Base-by-base conservation (phyloP, 768 basidiomycete species). In the Termitomyces sp. region DNA sequence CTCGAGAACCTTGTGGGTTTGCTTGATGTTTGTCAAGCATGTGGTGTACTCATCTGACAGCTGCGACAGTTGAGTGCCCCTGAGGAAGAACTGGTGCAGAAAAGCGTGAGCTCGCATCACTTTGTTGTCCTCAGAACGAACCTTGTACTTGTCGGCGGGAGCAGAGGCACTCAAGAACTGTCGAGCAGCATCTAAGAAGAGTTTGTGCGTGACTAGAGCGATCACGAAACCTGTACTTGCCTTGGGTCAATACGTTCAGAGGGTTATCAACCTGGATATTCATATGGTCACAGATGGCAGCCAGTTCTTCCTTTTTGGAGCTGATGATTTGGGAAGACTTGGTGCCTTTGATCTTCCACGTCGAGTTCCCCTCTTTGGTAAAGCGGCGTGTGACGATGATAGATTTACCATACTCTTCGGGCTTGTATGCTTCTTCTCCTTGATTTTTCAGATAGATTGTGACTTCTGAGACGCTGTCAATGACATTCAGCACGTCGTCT, bases 221-320 rank as follows among this genome's bases (percentile, higher is more conserved):
- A 9, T 18, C 20, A 26, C 0, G 13, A 16, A 20, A 45, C 3
- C 59, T 66, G 26, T 60, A 81, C 88, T 91, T 79, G 81, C 88
- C 91, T 79, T 94, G 92, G 0, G 92, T 94, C 45, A 96, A 79
- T 26, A 99, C 88, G 60, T 92, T 98, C 85, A 98, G 86, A 1
- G 95, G 96, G 66, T 95, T 95, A 68, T 97, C 94, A 58, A 97
- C 92, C 68, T 96, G 94, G 55, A 99, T 92, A 65, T 94, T 94
- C 88, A 97, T 96, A 62, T 94, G 89, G 68, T 96, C 92, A 65
- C 89, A 89, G 51, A 99, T 98, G 2, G 87, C 83, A 18, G 89
- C 81, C 12, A 99, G 72, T 66, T 98, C 94, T 10, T 92, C 87
- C 62, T 85, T 84, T 75, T 91, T 94, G 15, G 77, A 86, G 34